Percentiles rank a stretch among this genome's conserved stretches.
Conservation (phyloP, 1,284 basidiomycete species). For the Termitomyces sp. region DNA sequence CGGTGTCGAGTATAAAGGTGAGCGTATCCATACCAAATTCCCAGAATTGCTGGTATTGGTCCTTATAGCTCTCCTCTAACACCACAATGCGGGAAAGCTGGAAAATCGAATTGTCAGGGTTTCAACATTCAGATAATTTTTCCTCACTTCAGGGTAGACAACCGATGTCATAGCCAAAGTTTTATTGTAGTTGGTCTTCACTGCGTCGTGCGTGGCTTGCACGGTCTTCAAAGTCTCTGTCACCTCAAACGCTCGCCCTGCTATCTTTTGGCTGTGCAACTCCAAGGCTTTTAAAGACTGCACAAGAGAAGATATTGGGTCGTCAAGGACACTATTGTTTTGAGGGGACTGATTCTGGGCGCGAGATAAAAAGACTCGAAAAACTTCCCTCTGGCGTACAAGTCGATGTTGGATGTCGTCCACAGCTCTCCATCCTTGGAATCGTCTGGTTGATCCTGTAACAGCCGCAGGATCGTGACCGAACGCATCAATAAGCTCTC, state of each 20-base stretch:
- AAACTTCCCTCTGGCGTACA: constrained; percentile 49
- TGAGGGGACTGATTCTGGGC: constrained; percentile 20
- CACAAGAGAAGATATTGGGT: constrained; percentile 45
- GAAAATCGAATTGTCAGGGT: constrained; percentile 3
- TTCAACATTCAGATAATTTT: constrained; percentile 1
- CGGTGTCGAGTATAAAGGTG: constrained; percentile 66
- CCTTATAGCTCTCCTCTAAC: constrained; percentile 68
- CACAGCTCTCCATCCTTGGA: constrained; percentile 60
- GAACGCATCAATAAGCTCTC: constrained; percentile 65
- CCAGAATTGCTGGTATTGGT: constrained; percentile 72
- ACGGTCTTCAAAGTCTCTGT: constrained; percentile 43
- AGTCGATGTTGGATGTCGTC: constrained; percentile 67
- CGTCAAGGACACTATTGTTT: constrained; percentile 44
- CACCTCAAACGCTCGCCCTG: constrained; percentile 42
- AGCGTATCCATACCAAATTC: constrained; percentile 70
- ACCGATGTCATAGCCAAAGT: constrained; percentile 64
- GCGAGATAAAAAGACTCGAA: constrained; percentile 43
- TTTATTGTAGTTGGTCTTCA: constrained; percentile 63
- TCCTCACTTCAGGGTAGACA: constrained; percentile 65
- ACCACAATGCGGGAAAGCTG: constrained; percentile 64
- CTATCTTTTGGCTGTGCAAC: constrained; percentile 33
- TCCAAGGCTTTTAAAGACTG: constrained; percentile 45
- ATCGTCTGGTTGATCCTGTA: constrained; percentile 51
- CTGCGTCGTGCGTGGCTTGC: constrained; percentile 45
- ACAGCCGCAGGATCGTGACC: constrained; percentile 72